A percentile compares a stretch with the other conserved stretches of the same genome.
Conservation (phyloP, 371 early-diverging fungal genomes). For the Mucor circinelloides region DNA sequence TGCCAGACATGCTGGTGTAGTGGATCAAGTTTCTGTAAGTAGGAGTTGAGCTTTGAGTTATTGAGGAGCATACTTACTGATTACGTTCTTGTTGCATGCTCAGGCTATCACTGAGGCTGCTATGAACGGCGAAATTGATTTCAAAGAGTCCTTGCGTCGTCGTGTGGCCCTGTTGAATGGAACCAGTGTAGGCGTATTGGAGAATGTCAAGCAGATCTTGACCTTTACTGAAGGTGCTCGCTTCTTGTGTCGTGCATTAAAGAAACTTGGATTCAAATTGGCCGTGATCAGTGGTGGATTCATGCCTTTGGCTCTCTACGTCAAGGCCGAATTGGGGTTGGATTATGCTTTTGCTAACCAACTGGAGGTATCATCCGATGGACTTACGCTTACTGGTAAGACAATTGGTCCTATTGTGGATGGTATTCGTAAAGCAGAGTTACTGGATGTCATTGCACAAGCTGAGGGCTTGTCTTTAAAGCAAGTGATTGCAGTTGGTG, state of each 20-base stretch:
- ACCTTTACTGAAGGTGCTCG: constrained; percentile 92
- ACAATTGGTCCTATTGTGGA: constrained; percentile 90
- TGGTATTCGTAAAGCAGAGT: constrained; percentile 90
- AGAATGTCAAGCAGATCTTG: constrained; percentile 73
- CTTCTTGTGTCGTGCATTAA: constrained; percentile 84
- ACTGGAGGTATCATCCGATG: constrained; percentile 84
- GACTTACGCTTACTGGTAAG: constrained; percentile 80
- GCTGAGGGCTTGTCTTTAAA: constrained; percentile 83
- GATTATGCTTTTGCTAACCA: constrained; percentile 98
- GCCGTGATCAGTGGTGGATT: constrained; percentile 98
- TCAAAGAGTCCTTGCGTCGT: constrained; percentile 86
- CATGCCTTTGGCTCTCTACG: constrained; percentile 88
- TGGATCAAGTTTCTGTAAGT: constrained; percentile 87
- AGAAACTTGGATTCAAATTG: constrained; percentile 89
- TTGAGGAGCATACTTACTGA: background rate
- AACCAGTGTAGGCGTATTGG: constrained; percentile 80
- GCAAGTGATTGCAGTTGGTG: constrained; percentile 98
- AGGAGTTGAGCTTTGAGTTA: background rate
- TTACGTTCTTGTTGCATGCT: background rate
- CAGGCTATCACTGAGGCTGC: constrained; percentile 94
- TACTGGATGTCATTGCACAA: constrained; percentile 93
- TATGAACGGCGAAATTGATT: constrained; percentile 96
- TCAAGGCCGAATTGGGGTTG: constrained; percentile 85
- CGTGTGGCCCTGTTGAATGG: constrained; percentile 90
- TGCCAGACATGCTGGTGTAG: constrained; percentile 89